Percentiles rank a stretch among this genome's conserved stretches.
Conservation (phyloP, 805 yeast genomes). For the Kodamaea fukazawae region DNA sequence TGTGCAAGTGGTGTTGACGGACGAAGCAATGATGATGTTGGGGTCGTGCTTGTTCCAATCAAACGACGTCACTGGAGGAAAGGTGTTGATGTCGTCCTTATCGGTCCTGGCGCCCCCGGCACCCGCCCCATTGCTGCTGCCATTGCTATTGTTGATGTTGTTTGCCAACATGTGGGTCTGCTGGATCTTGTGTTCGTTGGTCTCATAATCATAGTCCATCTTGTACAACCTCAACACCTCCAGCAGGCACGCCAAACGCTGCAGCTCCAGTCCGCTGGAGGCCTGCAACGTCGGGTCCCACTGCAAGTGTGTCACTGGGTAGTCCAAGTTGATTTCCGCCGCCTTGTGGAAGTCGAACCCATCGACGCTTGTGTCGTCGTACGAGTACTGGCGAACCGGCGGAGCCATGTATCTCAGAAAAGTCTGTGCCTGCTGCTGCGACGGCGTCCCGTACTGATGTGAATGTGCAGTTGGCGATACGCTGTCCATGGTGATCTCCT, state of each 20-base stretch:
- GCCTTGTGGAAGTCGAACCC: constrained; percentile 45
- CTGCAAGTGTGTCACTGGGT: constrained; percentile 68
- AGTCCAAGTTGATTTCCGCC: constrained; percentile 53
- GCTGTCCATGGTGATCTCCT: constrained; percentile 10
- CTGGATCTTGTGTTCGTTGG: constrained; percentile 33
- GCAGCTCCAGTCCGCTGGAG: constrained; percentile 20
- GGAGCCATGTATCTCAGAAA: constrained; percentile 1
- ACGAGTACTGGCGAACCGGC: not conserved
- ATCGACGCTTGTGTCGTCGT: constrained; percentile 13
- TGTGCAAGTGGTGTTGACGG: constrained; percentile 96
- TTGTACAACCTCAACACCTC: constrained; percentile 70
- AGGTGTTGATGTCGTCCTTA: constrained; percentile 44
- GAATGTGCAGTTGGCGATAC: constrained; percentile 8
- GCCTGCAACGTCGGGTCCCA: constrained; percentile 64
- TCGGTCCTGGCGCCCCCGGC: constrained; percentile 28
- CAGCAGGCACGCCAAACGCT: constrained; percentile 61
- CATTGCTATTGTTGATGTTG: constrained; percentile 25
- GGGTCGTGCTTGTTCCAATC: constrained; percentile 86
- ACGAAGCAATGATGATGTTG: constrained; percentile 71
- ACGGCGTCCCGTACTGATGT: not conserved
- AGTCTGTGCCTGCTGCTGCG: not conserved
- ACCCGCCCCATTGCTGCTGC: constrained; percentile 25
- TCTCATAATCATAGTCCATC: constrained; percentile 45
- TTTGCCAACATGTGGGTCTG: constrained; percentile 42
- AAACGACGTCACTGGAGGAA: constrained; percentile 90